A percentile compares a stretch with the other conserved stretches of the same genome.
Evolutionary conservation across 2,329 filamentous ascomycete genomes (phyloP).

Genomic region (Colletotrichum theobromicola): DNA sequence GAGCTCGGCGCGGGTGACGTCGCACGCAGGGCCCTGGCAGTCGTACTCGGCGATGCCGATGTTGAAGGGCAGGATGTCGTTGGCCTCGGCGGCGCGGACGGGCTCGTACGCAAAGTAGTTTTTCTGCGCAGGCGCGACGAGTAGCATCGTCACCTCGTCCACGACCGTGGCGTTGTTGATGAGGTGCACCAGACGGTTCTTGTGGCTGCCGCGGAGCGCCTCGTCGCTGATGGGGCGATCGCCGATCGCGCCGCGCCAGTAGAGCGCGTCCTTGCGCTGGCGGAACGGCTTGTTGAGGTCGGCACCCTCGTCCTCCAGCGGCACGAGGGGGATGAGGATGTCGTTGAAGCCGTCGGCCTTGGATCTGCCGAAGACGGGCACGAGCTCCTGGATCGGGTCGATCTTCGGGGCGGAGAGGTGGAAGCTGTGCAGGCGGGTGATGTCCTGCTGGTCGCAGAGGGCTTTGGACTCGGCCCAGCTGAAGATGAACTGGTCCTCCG

Average conservation of each 20-base stretch:
- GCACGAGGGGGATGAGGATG: constrained; percentile 73
- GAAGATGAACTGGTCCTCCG: constrained; percentile 68
- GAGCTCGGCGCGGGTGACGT: constrained; percentile 58
- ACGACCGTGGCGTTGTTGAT: constrained; percentile 60
- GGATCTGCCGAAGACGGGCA: constrained; percentile 78
- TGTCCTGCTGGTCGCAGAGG: constrained; percentile 78
- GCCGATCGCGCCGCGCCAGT: constrained; percentile 76
- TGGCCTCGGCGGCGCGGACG: constrained; percentile 58
- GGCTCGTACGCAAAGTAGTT: constrained; percentile 58
- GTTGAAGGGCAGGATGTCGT: constrained; percentile 57
- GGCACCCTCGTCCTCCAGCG: constrained; percentile 47
- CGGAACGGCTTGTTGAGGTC: constrained; percentile 53
- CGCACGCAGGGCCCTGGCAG: constrained; percentile 58
- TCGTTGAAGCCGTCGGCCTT: constrained; percentile 77
- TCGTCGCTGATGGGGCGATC: constrained; percentile 56
- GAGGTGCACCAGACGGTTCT: constrained; percentile 75
- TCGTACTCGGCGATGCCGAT: constrained; percentile 65
- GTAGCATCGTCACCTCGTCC: constrained; percentile 59
- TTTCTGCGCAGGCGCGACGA: constrained; percentile 47
- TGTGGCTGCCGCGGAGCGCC: constrained; percentile 70
- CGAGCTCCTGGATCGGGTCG: constrained; percentile 66
- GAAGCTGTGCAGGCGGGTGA: constrained; percentile 76
- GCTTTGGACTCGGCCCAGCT: constrained; percentile 71
- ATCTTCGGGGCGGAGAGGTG: constrained; percentile 69
- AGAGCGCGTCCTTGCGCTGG: constrained; percentile 68